These are phyloP conservation scores for Fraxinus baroniana DNA, from an alignment of 305 asterid genomes.

Conservation along the genomic window DNA sequence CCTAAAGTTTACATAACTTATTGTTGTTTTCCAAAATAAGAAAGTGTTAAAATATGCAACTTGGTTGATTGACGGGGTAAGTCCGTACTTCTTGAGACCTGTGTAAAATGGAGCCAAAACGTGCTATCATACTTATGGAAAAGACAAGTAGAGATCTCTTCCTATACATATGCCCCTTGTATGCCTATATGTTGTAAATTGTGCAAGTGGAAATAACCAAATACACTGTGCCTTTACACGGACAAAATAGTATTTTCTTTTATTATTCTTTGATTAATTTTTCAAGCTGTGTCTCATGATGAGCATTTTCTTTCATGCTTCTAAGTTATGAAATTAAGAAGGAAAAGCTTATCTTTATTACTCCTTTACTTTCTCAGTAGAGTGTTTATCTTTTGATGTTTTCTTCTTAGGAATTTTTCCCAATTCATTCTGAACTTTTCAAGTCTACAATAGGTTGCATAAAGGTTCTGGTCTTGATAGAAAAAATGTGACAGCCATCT, in stretches of 20 bases:
- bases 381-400: background rate
- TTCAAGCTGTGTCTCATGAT: background rate
- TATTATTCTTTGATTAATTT: background rate
- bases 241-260: conserved; percentile 1
- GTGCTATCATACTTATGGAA: background rate
- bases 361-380: background rate
- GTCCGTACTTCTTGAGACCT: background rate
- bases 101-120: background rate
- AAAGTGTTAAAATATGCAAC: background rate
- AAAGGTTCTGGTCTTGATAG: conserved; percentile 32
- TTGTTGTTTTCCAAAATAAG: background rate
- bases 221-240: background rate
- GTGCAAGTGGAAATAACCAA: background rate
- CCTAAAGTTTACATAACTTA: background rate
- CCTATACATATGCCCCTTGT: background rate
- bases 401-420: background rate
- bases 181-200: conserved; percentile 7
- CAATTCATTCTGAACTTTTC: background rate
- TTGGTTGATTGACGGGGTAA: background rate
- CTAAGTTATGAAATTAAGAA: background rate
- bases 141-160: background rate
- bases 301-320: background rate
- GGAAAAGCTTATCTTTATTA: background rate
- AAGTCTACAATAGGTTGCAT: conserved; percentile 30
- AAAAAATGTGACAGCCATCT: conserved; percentile 25